Evolutionary conservation across 2,329 filamentous ascomycete genomes (phyloP), one percentile per base, ranked within the genome.

Genomic region (Cordyceps militaris): DNA sequence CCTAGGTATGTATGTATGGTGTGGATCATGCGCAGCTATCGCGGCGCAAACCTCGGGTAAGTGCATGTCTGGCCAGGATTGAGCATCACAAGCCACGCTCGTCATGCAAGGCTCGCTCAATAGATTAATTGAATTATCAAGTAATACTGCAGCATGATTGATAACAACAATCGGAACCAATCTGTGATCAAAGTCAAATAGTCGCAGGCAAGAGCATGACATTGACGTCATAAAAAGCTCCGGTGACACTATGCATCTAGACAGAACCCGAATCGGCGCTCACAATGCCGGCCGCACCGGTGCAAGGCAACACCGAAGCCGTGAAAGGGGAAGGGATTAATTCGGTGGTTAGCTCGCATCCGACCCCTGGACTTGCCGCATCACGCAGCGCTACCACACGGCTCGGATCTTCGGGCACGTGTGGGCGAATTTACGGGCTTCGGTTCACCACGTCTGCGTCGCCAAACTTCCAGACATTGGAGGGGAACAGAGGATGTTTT

Each of bases 291-390:
- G 8, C 16, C 19, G 24, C 36, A 26, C 36, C 24, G 24, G n/a
- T 32, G 50, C 6, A 6, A 43, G n/a, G 16, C n/a, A 36, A 52
- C 23, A 28, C 34, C 42, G 44, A 43, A n/a, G n/a, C 24, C 34
- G 44, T 49, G 54, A 49, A 32, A n/a, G n/a, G n/a, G n/a, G n/a
- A n/a, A n/a, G n/a, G 44, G 24, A 14, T 13, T 21, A 34, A 32
- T 34, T 56, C 44, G 54, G 54, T 49, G 19, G 54, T 55, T 49
- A 43, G 55, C 55, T 57, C 55, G 55, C 55, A 57, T 57, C 55
- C 55, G 55, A 57, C 44, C 13, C 44, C 24, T 50, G 3, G 26
- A 34, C 14, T n/a, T n/a, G 38, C 46, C 38, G n/a, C 26, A 43
- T 19, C 24, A 8, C 34, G 24, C 43, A 34, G 21, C 47, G 38